These are phyloP conservation scores for Rhizopogon sp. DNA, from an alignment of 768 basidiomycete species.

Conservation along the genomic window DNA sequence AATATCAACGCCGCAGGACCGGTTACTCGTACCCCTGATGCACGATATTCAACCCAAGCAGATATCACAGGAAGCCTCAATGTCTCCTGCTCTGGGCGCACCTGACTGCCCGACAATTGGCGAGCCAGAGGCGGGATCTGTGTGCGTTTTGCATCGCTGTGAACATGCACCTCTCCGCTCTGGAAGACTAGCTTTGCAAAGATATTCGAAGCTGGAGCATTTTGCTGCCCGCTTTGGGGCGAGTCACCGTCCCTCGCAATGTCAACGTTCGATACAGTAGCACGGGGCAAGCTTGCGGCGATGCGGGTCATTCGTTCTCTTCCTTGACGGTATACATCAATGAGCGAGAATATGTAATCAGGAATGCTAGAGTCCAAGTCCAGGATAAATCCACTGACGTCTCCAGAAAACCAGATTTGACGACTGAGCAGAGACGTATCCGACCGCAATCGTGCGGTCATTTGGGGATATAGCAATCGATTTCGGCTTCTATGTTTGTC, in stretches of 20 bases:
- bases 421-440: conserved; percentile 43
- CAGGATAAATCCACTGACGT: conserved; percentile 79
- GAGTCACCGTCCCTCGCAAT: conserved; percentile 10
- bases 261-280: conserved; percentile 1
- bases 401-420: conserved; percentile 57
- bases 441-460: conserved; percentile 70
- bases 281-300: conserved; percentile 48
- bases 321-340: conserved; percentile 81
- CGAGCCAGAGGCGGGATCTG: conserved; percentile 34
- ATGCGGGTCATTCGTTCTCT: conserved; percentile 71
- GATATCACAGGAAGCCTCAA: conserved; percentile 75
- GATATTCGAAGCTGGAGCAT: conserved; percentile 53
- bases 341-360: conserved; percentile 71
- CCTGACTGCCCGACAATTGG: conserved; percentile 17
- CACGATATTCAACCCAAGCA: conserved; percentile 79
- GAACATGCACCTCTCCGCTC: conserved; percentile 80
- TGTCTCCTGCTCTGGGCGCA: conserved; percentile 40
- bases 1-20: conserved; percentile 68
- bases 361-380: conserved; percentile 81
- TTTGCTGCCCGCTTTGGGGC: conserved; percentile 5
- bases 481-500: conserved; percentile 67
- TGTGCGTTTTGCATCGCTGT: conserved; percentile 44
- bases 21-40: conserved; percentile 36
- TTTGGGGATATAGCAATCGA: conserved; percentile 72
- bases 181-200: conserved; percentile 69